Evolutionary conservation across 331 rosid species (phyloP), one percentile per base, ranked within the genome.

Genomic region (Arachis monticola): DNA sequence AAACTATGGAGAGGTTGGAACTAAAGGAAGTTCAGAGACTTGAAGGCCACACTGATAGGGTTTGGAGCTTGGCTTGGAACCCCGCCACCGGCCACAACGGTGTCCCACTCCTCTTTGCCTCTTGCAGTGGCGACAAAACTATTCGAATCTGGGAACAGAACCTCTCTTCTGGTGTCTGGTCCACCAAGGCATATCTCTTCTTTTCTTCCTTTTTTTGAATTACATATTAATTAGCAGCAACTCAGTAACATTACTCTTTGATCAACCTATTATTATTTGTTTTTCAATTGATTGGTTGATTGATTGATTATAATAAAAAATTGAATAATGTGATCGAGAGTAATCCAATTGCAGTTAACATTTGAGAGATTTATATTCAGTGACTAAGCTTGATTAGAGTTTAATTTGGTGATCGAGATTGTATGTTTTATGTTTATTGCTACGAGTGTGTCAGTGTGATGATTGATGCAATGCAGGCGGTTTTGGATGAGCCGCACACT

Each of bases 61-160:
- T 17, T 17, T 17, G 22, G 22, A 17, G 22, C 22, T 17, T 17
- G 22, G 22, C 22, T 17, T 17, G 22, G 22, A 93, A 87, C 57
- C 98, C 97, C 0, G 87, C 85, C 42, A 83, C 96, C 35, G 94
- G 94, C 1, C 85, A 75, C 8, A 71, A 62, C 40, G 98, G 94
- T 50, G 57, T 80, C 59, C 98, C 97, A 0, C 86, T 77, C 6
- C 74, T 85, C 13, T 84, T 93, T 42, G 97, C 96, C 47, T 89
- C 98, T 56, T 91, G 96, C 53, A 91, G 98, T 61, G 96, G 98
- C 77, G 98, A 93, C 45, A 91, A 89, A 82, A 93, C 98, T 66
- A 92, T 93, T 12, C 97, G 97, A 70, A 86, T 93, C 69, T 93
- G 97, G 98, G 94, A 93, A 77, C 91, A 74, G 58, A 74, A 68